These are phyloP conservation scores for Vigna nakashimae DNA, from an alignment of 306 rosid genomes.

Conservation along the genomic window DNA sequence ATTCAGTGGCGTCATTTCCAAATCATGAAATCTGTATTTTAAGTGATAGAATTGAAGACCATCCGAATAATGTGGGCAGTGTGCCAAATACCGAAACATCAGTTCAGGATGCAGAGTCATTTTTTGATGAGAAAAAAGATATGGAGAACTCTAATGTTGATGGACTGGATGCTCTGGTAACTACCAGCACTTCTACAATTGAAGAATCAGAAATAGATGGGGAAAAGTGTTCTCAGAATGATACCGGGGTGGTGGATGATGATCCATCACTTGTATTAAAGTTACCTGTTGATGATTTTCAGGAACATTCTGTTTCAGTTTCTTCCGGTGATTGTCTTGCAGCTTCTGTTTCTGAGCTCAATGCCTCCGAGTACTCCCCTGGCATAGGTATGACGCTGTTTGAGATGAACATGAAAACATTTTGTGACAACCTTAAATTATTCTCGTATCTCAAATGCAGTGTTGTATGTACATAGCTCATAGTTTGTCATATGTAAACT, in stretches of 20 bases:
- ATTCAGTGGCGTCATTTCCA: constrained; percentile 45
- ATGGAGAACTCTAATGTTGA: constrained; percentile 37
- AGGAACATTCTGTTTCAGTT: constrained; percentile 50
- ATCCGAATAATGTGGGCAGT: constrained; percentile 42
- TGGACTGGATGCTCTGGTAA: constrained; percentile 47
- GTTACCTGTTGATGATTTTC: constrained; percentile 45
- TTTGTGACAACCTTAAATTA: background rate
- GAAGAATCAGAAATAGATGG: constrained; percentile 57
- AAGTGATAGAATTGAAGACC: constrained; percentile 47
- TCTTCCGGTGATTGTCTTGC: constrained; percentile 45
- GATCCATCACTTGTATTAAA: constrained; percentile 50
- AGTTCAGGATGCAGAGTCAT: constrained; percentile 46
- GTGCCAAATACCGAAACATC: constrained; percentile 53
- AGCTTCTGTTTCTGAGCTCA: constrained; percentile 53
- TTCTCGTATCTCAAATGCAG: background rate
- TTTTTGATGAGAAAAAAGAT: constrained; percentile 52
- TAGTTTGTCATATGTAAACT: constrained; percentile 2
- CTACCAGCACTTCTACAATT: constrained; percentile 46
- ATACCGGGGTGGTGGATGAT: constrained; percentile 52
- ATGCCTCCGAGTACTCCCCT: constrained; percentile 48
- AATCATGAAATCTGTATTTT: constrained; percentile 39
- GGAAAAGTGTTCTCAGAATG: constrained; percentile 44
- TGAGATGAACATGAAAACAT: constrained; percentile 1
- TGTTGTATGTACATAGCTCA: background rate
- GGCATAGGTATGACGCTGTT: constrained; percentile 63